phyloP scores from a whole-genome alignment of 345 rosid species.

The Lumnitzera littorea region DNA sequence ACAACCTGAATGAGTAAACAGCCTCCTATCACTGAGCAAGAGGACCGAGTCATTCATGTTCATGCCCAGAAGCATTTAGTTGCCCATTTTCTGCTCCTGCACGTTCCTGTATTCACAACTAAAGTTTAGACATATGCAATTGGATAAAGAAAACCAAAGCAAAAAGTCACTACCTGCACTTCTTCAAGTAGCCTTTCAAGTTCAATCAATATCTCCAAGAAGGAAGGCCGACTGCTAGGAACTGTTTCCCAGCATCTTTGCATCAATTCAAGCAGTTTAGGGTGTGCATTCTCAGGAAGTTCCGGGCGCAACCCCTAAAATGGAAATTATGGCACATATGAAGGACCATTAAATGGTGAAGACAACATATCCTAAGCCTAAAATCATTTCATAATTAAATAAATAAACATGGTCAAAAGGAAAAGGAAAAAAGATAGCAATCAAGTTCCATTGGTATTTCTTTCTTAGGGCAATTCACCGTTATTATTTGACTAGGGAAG shows the following conservation, averaged over 20 bases:
- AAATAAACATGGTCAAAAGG: too few relatives aligned
- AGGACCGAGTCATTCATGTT: conserved; percentile 2
- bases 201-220: conserved; percentile 41
- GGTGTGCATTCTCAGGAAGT: conserved; percentile 43
- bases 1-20: conserved; percentile 11
- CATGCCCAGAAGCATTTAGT: conserved; percentile 12
- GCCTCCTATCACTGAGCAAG: conserved; percentile 3
- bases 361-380: too few relatives aligned
- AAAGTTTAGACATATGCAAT: not conserved
- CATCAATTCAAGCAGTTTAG: conserved; percentile 48
- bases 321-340: not conserved
- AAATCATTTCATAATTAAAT: too few relatives aligned
- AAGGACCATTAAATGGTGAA: not conserved
- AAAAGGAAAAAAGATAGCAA: too few relatives aligned
- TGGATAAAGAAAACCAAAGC: not conserved
- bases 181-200: conserved; percentile 45
- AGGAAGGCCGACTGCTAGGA: conserved; percentile 46
- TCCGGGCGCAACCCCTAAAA: conserved; percentile 65
- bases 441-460: too few relatives aligned
- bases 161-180: conserved; percentile 30
- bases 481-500: too few relatives aligned
- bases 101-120: conserved; percentile 21
- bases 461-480: too few relatives aligned
- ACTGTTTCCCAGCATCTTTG: conserved; percentile 64
- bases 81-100: conserved; percentile 28